Evolutionary conservation across 2,329 filamentous ascomycete species (phyloP).

Genomic region (Daldinia sp.): DNA sequence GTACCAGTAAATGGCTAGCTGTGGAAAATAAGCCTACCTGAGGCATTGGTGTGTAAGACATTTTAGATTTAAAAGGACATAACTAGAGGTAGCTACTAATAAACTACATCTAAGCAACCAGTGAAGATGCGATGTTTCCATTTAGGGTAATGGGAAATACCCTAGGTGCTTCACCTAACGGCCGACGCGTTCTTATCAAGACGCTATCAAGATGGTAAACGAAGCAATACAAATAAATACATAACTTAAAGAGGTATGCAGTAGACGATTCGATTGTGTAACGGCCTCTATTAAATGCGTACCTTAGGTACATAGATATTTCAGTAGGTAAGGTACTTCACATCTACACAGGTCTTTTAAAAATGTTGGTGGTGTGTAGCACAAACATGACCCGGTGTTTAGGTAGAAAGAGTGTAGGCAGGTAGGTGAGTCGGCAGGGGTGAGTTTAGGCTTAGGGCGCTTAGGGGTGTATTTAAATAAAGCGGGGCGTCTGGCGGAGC

Average conservation of each 20-base stretch:
- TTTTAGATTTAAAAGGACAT: neutral
- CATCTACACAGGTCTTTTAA: neutral
- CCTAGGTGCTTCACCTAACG: neutral
- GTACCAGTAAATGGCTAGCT: neutral
- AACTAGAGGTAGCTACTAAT: neutral
- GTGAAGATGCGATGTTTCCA: neutral
- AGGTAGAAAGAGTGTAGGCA: neutral
- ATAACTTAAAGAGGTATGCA: too few species aligned
- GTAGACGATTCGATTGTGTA: conserved; percentile 21
- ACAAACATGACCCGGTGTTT: conserved; percentile 29
- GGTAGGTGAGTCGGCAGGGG: conserved; percentile 17
- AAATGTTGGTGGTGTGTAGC: conserved; percentile 23
- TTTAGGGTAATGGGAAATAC: neutral
- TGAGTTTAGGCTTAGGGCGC: conserved; percentile 9
- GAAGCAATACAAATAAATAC: too few species aligned
- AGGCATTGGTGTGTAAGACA: conserved; percentile 3
- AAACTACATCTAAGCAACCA: neutral
- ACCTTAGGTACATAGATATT: neutral
- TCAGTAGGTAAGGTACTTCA: neutral
- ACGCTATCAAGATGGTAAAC: too few species aligned
- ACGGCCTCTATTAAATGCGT: neutral
- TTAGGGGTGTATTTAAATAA: conserved; percentile 21
- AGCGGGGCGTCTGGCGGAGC: conserved; percentile 26
- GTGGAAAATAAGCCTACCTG: neutral
- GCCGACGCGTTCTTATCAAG: neutral